Evolutionary conservation across 768 basidiomycete species (phyloP).

Genomic region (Pleurotus tuber-regium): DNA sequence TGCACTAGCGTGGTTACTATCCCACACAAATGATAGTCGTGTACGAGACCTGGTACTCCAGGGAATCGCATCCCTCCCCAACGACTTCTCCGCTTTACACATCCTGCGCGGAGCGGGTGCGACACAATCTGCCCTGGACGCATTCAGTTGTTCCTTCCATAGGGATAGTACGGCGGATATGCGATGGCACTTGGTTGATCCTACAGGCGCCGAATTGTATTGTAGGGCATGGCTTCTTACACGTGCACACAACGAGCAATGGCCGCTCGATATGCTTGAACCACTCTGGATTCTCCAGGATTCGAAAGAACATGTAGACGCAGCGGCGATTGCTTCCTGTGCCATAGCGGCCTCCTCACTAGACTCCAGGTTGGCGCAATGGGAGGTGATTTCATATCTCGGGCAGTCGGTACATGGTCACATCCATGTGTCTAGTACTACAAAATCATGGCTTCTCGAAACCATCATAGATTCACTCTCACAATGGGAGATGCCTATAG

Average conservation of each 20-base stretch:
- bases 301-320: slow-evolving; percentile 24
- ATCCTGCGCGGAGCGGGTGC: slow-evolving; percentile 35
- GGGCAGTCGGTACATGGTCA: slow-evolving; percentile 28
- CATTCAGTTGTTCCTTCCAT: slow-evolving; percentile 36
- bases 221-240: slow-evolving; percentile 42
- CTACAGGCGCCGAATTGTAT: slow-evolving; percentile 32
- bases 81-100: slow-evolving; percentile 34
- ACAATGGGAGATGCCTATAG: slow-evolving; percentile 35
- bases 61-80: slow-evolving; percentile 36
- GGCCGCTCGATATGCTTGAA: slow-evolving; percentile 32
- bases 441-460: slow-evolving; percentile 36
- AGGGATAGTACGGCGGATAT: slow-evolving; percentile 33
- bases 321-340: slow-evolving; percentile 34
- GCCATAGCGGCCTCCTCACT: slow-evolving; percentile 32
- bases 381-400: slow-evolving; percentile 33
- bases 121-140: slow-evolving; percentile 29
- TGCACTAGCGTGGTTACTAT: slow-evolving; percentile 36
- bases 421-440: slow-evolving; percentile 26
- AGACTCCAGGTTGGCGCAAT: slow-evolving; percentile 32
- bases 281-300: slow-evolving; percentile 33
- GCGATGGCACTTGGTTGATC: slow-evolving; percentile 35
- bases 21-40: slow-evolving; percentile 29
- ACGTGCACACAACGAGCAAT: slow-evolving; percentile 30
- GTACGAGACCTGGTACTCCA: slow-evolving; percentile 29
- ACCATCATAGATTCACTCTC: slow-evolving; percentile 35